A percentile compares a stretch with the other conserved stretches of the same genome.
Conservation (phyloP, 179 eudicot genomes). For the Actinidia arguta region DNA sequence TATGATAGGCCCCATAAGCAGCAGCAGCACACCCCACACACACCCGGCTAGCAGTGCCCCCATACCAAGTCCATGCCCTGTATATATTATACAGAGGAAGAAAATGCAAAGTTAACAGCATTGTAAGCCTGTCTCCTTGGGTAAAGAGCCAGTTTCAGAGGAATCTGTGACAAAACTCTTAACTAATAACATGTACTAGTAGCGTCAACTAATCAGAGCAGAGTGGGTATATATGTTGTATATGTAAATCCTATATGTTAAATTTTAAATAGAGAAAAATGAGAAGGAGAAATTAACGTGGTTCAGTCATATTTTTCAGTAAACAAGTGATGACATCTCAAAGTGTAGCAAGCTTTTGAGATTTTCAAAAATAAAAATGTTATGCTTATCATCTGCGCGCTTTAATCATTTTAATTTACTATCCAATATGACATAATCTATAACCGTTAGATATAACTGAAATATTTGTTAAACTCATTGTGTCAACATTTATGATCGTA, state of each 20-base stretch:
- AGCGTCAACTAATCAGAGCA: not conserved
- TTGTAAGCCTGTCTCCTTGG: not conserved
- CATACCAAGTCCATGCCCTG: constrained; percentile 34
- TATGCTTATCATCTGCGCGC: too few relatives aligned
- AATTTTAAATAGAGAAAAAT: not conserved
- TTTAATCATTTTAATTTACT: too few relatives aligned
- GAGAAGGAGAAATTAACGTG: not conserved
- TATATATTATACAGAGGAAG: not conserved
- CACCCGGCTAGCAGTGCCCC: constrained; percentile 50
- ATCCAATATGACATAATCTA: too few relatives aligned
- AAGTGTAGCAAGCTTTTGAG: too few relatives aligned
- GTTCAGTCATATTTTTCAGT: too few relatives aligned
- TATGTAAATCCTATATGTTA: not conserved
- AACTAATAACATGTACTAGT: not conserved
- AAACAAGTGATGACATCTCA: too few relatives aligned
- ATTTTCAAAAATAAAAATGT: too few relatives aligned
- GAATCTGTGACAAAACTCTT: not conserved
- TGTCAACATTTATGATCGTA: too few relatives aligned
- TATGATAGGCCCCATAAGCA: constrained; percentile 50
- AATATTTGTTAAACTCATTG: too few relatives aligned
- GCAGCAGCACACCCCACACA: constrained; percentile 50
- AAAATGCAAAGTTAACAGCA: not conserved
- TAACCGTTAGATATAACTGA: too few relatives aligned
- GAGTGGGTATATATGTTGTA: too few relatives aligned
- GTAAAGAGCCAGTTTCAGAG: not conserved